Conservation (phyloP, 1,284 basidiomycete genomes). For the Microbotryum scabiosae region DNA sequence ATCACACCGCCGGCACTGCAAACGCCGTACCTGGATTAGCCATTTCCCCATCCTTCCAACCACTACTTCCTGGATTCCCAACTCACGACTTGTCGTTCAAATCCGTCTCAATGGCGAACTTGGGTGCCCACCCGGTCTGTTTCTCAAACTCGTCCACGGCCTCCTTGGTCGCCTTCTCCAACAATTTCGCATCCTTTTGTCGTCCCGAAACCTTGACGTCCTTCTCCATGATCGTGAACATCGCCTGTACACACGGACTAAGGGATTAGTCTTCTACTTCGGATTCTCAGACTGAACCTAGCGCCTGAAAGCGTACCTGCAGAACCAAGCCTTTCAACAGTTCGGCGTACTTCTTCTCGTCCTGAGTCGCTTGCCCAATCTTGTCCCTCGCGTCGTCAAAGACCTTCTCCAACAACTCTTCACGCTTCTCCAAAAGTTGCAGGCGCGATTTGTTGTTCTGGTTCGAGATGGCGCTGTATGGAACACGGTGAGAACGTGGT, state of each 20-base stretch:
- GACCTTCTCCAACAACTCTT: conserved; percentile 83
- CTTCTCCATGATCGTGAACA: conserved; percentile 60
- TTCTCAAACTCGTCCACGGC: conserved; percentile 62
- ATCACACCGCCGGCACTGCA: conserved; percentile 72
- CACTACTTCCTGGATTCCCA: too few relatives aligned
- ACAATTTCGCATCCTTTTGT: conserved; percentile 52
- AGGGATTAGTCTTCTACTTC: not conserved
- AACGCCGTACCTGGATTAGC: not conserved
- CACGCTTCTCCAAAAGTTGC: conserved; percentile 78
- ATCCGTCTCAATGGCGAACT: conserved; percentile 55
- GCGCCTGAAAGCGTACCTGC: conserved; percentile 49
- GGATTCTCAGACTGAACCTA: not conserved
- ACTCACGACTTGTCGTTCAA: conserved; percentile 65
- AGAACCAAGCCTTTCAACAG: conserved; percentile 73
- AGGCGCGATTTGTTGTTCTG: conserved; percentile 93
- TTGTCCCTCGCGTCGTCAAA: conserved; percentile 67
- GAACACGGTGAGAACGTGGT: not conserved
- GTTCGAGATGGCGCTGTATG: conserved; percentile 77
- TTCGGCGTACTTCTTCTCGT: conserved; percentile 63
- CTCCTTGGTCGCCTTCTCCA: conserved; percentile 53
- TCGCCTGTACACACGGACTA: conserved; percentile 40
- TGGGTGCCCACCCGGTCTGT: conserved; percentile 62
- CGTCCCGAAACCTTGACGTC: conserved; percentile 56
- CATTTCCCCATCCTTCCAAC: not conserved
- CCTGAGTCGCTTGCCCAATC: conserved; percentile 56